Evolutionary conservation across 345 rosid species (phyloP).

Genomic region (Microcos paniculata): DNA sequence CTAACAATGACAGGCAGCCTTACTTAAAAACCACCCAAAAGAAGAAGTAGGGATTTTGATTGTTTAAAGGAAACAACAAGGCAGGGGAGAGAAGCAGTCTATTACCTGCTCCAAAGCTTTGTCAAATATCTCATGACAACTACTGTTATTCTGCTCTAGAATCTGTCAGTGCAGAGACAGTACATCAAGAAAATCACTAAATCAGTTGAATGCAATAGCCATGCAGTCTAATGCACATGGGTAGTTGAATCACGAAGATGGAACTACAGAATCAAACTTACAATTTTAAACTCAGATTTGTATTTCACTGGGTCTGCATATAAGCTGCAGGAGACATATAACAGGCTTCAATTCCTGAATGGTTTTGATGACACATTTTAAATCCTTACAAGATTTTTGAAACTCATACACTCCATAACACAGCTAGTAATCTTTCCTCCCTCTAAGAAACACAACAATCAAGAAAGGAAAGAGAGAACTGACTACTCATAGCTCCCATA

Average conservation of each 20-base stretch:
- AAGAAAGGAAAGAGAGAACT: conserved; percentile 27
- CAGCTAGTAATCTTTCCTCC: neutral
- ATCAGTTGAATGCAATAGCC: neutral
- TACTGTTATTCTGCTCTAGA: conserved; percentile 40
- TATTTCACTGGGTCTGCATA: conserved; percentile 40
- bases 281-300: conserved; percentile 40
- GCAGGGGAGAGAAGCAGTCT: neutral
- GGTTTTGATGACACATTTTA: neutral
- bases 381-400: neutral
- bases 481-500: conserved; percentile 55
- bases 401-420: neutral
- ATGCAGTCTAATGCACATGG: neutral
- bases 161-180: conserved; percentile 25
- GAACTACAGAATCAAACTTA: conserved; percentile 21
- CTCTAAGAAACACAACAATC: neutral
- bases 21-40: neutral
- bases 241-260: neutral
- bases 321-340: conserved; percentile 32
- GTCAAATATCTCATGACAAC: conserved; percentile 31
- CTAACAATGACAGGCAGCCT: neutral
- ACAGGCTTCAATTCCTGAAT: conserved; percentile 7
- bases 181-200: neutral
- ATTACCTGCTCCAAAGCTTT: conserved; percentile 49
- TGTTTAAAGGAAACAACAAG: neutral
- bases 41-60: neutral